A percentile compares a stretch with the other conserved stretches of the same genome.
phyloP scores from a whole-genome alignment of 331 rosid genomes.

The Erythrophleum ivorense region DNA sequence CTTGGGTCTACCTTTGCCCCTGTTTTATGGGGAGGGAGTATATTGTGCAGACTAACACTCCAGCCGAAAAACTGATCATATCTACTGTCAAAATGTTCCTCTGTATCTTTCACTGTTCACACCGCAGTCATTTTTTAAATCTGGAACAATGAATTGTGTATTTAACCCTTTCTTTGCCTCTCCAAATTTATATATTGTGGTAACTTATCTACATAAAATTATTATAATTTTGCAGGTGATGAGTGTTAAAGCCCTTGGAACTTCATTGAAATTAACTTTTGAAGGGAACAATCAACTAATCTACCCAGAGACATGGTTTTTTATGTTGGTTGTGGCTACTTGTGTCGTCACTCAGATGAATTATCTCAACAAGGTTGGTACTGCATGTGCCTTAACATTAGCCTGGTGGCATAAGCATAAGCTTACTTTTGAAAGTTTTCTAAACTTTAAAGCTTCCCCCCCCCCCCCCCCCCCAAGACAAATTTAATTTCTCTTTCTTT shows the following conservation, averaged over 20 bases:
- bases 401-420: slow-evolving; percentile 11
- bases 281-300: slow-evolving; percentile 81
- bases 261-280: slow-evolving; percentile 80
- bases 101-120: background rate
- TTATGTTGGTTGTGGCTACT: slow-evolving; percentile 69
- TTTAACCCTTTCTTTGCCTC: background rate
- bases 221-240: slow-evolving; percentile 65
- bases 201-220: slow-evolving; percentile 17
- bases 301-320: slow-evolving; percentile 80
- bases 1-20: too few relatives aligned
- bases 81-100: background rate
- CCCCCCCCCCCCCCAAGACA: background rate
- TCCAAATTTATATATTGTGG: slow-evolving; percentile 10
- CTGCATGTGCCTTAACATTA: slow-evolving; percentile 26
- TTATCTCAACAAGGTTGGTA: slow-evolving; percentile 80
- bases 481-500: background rate
- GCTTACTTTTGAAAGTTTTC: background rate
- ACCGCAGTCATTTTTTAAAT: background rate
- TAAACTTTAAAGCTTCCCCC: background rate
- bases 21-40: too few relatives aligned
- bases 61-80: background rate
- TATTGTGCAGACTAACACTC: too few relatives aligned
- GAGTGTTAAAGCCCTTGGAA: slow-evolving; percentile 97
- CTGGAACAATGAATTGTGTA: background rate
- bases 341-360: slow-evolving; percentile 82